Percentiles rank a stretch among this genome's conserved stretches.
Evolutionary conservation across 164 flowering plant species (phyloP).

Genomic region (Vitis labrusca): DNA sequence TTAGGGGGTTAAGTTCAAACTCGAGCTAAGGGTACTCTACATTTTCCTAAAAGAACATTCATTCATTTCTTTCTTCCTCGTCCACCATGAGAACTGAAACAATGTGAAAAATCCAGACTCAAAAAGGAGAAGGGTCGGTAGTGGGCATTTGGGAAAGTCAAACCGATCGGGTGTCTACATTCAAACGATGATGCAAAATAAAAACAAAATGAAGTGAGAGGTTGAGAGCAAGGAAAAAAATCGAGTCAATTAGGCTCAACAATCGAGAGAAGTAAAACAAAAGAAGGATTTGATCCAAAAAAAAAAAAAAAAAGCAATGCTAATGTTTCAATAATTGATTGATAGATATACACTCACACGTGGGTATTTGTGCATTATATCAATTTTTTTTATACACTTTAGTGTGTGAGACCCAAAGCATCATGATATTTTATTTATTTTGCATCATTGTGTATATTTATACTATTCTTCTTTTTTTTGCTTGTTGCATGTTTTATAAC

Average conservation of each 20-base stretch:
- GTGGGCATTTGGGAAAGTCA: slow-evolving; percentile 23
- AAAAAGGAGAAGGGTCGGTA: slow-evolving; percentile 15
- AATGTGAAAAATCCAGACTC: slow-evolving; percentile 10
- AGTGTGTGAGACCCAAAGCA: too few relatives aligned
- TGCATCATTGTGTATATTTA: too few relatives aligned
- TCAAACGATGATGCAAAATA: not conserved
- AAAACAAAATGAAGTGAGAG: too few relatives aligned
- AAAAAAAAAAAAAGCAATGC: not conserved
- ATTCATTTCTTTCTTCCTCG: slow-evolving; percentile 2
- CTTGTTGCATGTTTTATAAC: too few relatives aligned
- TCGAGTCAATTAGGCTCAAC: slow-evolving; percentile 10
- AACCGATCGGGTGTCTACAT: not conserved
- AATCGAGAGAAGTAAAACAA: slow-evolving; percentile 10
- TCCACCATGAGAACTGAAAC: not conserved
- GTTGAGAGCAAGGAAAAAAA: not conserved
- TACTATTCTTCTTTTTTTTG: too few relatives aligned
- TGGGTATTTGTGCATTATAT: too few relatives aligned
- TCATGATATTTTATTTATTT: too few relatives aligned
- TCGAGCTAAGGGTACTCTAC: not conserved
- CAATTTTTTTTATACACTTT: too few relatives aligned
- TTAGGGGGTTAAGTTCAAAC: too few relatives aligned
- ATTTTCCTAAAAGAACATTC: not conserved
- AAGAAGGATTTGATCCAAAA: slow-evolving; percentile 2
- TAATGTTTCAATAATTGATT: too few relatives aligned
- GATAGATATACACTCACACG: too few relatives aligned